Conservation (phyloP, 2,329 filamentous ascomycete genomes). For the Lojkania enalia region DNA sequence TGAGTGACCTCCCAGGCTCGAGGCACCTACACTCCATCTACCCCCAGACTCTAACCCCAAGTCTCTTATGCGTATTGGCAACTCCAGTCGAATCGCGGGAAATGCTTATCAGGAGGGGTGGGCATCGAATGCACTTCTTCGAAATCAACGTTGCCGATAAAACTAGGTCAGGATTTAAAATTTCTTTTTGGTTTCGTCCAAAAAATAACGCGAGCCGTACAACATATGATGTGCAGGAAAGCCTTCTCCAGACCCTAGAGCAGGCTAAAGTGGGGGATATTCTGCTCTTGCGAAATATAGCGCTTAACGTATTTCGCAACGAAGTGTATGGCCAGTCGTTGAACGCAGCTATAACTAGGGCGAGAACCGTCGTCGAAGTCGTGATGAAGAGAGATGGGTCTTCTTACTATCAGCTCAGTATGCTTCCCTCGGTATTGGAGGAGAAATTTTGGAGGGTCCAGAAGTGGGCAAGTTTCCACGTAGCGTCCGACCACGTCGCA, state of each 20-base stretch:
- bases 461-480: constrained; percentile 75
- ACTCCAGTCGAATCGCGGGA: constrained; percentile 68
- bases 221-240: constrained; percentile 25
- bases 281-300: constrained; percentile 77
- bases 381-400: constrained; percentile 61
- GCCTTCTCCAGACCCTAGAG: constrained; percentile 47
- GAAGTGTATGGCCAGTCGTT: constrained; percentile 86
- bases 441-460: constrained; percentile 68
- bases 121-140: constrained; percentile 49
- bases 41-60: constrained; percentile 81
- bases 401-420: constrained; percentile 52
- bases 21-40: constrained; percentile 66
- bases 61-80: constrained; percentile 79
- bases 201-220: constrained; percentile 12
- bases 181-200: constrained; percentile 79
- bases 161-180: constrained; percentile 74
- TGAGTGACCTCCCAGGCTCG: constrained; percentile 72
- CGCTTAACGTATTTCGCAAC: constrained; percentile 72
- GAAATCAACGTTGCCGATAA: constrained; percentile 72
- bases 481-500: constrained; percentile 47
- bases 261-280: constrained; percentile 71
- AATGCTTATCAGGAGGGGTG: constrained; percentile 68
- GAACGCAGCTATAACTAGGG: constrained; percentile 69
- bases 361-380: constrained; percentile 66
- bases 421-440: constrained; percentile 54